Evolutionary conservation across 768 basidiomycete genomes (phyloP).

Genomic region (Galerina marginata): DNA sequence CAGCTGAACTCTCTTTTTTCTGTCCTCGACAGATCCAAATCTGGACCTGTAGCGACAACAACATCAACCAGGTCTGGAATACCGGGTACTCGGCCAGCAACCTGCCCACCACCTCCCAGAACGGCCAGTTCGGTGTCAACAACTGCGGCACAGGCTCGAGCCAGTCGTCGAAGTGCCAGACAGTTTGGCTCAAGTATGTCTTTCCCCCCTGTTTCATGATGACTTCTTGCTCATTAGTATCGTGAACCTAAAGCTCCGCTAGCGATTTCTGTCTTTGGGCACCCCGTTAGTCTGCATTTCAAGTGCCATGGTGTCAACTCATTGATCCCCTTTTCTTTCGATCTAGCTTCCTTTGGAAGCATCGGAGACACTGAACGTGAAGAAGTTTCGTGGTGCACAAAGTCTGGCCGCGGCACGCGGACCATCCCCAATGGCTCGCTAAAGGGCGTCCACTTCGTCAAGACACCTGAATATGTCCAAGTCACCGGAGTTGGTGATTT

Average conservation of each 20-base stretch:
- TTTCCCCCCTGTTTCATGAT: slow-evolving; percentile 24
- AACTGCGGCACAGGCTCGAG: slow-evolving; percentile 65
- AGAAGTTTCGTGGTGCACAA: slow-evolving; percentile 79
- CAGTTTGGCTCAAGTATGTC: slow-evolving; percentile 65
- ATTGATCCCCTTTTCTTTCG: background rate
- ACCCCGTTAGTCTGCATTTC: slow-evolving; percentile 43
- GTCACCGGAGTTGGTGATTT: slow-evolving; percentile 70
- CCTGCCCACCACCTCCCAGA: slow-evolving; percentile 56
- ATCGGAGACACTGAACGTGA: slow-evolving; percentile 74
- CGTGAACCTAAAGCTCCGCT: slow-evolving; percentile 42
- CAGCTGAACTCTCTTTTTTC: background rate
- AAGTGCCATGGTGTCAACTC: background rate
- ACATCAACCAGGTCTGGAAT: slow-evolving; percentile 60
- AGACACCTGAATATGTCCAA: slow-evolving; percentile 69
- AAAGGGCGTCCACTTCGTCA: slow-evolving; percentile 70
- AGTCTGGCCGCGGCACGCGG: slow-evolving; percentile 73
- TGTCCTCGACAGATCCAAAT: slow-evolving; percentile 47
- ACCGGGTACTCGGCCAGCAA: slow-evolving; percentile 47
- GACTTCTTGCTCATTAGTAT: too few relatives aligned
- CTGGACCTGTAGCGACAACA: slow-evolving; percentile 46
- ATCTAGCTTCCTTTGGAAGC: slow-evolving; percentile 42
- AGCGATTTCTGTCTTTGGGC: slow-evolving; percentile 79
- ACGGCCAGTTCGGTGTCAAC: slow-evolving; percentile 70
- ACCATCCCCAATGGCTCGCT: slow-evolving; percentile 72
- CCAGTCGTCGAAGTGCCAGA: slow-evolving; percentile 72